Base-by-base conservation (phyloP, 2,329 filamentous ascomycete species). In the Penicillium paneum region DNA sequence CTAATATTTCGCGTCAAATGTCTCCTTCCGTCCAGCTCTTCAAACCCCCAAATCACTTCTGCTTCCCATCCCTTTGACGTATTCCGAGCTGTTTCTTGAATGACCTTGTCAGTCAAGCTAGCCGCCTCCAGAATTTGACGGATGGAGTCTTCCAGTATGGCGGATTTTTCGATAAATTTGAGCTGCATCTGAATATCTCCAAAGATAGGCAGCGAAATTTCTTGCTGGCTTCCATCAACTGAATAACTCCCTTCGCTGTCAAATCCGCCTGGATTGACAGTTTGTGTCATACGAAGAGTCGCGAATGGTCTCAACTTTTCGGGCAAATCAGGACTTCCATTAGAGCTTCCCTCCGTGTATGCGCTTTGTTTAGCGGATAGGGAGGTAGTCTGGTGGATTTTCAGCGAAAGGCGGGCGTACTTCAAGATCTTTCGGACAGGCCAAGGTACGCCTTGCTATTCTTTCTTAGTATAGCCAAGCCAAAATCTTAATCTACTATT, bases 381-480 rank as follows among this genome's bases (percentile, higher is more conserved):
- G 13, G 34, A 31, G 7, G 43, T 44, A 10, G 40, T 31, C 49
- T 63, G 61, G 12, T 43, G 36, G n/a, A 62, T 59, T 17, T 60
- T 36, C 31, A 62, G 41, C 1, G 54, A 55, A 26, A 63, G 52
- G 15, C 28, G 55, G 24, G 57, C 61, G n/a, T 55, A 55, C 13
- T 43, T 43, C 8, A 62, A 47, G 2, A 36, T 54, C 11, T 59
- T 55, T 19, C 61, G 47, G 28, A 60, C 52, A 8, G 62, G 13
- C 56, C 56, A 61, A 11, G 58, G 60, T 5, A 62, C 61, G 2
- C 56, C 57, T 61, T 64, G 61, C 61, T 64, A 38, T 24, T 45
- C 15, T 35, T 8, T 17, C 5, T 59, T 36, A 55, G 54, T 11
- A 34, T 26, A 13, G 2, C 4, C 3, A 8, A 1, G 5, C 15